phyloP scores from a whole-genome alignment of 2,329 filamentous ascomycete genomes.

The Curvularia eragrostidis region DNA sequence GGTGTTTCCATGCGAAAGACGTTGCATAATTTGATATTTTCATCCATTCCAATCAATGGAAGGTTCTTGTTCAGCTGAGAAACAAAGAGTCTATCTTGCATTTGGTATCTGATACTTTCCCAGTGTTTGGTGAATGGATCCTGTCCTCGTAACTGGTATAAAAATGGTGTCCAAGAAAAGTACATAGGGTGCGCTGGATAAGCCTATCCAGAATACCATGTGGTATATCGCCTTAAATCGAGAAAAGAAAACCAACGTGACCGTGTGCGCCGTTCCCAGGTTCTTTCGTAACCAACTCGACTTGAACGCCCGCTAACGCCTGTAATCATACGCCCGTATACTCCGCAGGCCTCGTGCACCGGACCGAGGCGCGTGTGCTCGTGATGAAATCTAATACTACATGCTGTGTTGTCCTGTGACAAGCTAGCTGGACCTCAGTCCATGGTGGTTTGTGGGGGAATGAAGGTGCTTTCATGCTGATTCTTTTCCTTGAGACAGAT shows the following conservation, averaged over 20 bases:
- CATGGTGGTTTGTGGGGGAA: constrained; percentile 19
- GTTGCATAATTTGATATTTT: background rate
- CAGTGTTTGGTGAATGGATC: background rate
- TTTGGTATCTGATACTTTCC: background rate
- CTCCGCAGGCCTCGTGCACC: background rate
- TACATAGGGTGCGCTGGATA: background rate
- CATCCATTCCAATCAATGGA: background rate
- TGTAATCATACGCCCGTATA: background rate
- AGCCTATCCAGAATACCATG: background rate
- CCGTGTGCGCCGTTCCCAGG: constrained; percentile 1
- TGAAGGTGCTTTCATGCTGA: constrained; percentile 11
- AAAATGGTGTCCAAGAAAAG: background rate
- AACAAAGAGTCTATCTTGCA: background rate
- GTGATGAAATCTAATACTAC: constrained; percentile 17
- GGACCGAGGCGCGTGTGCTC: constrained; percentile 8
- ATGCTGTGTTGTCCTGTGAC: constrained; percentile 2
- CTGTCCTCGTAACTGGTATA: background rate
- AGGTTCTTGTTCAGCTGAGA: background rate
- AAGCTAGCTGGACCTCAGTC: constrained; percentile 10
- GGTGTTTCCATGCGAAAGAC: background rate
- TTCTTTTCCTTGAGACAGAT: constrained; percentile 47
- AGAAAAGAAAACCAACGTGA: constrained; percentile 1
- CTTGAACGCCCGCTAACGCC: background rate
- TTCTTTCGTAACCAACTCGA: background rate
- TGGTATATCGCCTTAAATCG: background rate